Conservation (phyloP, 441 rosid species). For the Erodium chrysanthum region DNA sequence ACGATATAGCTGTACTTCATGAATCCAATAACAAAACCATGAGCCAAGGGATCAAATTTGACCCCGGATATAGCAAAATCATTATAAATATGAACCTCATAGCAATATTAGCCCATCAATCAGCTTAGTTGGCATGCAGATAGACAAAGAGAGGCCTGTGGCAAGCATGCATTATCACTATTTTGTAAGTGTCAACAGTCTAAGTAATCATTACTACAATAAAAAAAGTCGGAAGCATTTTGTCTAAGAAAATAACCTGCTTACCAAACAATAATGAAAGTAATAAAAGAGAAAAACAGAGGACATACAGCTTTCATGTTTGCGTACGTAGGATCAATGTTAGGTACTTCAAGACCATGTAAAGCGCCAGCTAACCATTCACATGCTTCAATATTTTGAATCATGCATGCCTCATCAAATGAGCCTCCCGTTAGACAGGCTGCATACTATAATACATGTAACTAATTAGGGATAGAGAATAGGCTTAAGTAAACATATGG, state of each 20-base stretch:
- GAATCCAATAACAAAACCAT: no score
- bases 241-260: background rate
- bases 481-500: background rate
- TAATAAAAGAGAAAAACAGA: conserved; percentile 18
- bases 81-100: no score
- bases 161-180: background rate
- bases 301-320: conserved; percentile 76
- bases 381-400: conserved; percentile 88
- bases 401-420: conserved; percentile 89
- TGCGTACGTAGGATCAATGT: conserved; percentile 64
- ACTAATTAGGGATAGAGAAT: conserved; percentile 21
- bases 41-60: no score
- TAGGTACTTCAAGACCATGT: conserved; percentile 73
- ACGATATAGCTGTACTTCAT: no score
- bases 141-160: no score
- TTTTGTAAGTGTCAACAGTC: background rate
- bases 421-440: conserved; percentile 78
- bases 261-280: background rate
- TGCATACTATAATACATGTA: conserved; percentile 54
- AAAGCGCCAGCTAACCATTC: conserved; percentile 91
- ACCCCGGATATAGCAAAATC: no score
- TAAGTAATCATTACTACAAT: background rate
- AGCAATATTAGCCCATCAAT: no score
- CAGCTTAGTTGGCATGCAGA: no score
- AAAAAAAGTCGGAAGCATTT: background rate